A percentile compares a stretch with the other conserved stretches of the same genome.
Conservation (phyloP, 345 rosid species). For the Camelina hispida region DNA sequence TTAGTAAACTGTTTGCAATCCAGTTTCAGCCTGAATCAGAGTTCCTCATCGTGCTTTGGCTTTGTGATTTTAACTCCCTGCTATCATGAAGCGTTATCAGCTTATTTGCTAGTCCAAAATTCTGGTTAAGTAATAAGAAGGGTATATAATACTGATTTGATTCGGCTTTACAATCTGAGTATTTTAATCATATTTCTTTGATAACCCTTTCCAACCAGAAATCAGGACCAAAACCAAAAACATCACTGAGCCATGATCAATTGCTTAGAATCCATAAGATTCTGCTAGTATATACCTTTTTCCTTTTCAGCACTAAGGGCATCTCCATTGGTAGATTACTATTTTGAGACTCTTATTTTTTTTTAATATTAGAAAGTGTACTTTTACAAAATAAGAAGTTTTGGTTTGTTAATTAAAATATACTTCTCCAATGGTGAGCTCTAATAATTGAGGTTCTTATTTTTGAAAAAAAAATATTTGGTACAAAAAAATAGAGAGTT, state of each 20-base stretch:
- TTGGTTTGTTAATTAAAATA: too few species aligned
- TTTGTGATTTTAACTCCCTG: slow-evolving; percentile 60
- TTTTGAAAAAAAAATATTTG: too few species aligned
- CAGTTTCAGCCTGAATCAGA: slow-evolving; percentile 69
- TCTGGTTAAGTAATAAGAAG: slow-evolving; percentile 11
- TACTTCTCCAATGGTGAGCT: too few species aligned
- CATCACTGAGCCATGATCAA: slow-evolving; percentile 30
- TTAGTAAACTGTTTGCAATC: slow-evolving; percentile 10
- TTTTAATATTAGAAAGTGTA: too few species aligned
- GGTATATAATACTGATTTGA: slow-evolving; percentile 52
- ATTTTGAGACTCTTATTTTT: too few species aligned
- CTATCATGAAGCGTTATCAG: slow-evolving; percentile 51
- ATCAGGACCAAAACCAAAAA: slow-evolving; percentile 29
- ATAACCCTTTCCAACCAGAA: slow-evolving; percentile 63
- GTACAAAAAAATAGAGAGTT: too few species aligned
- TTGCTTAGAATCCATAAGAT: not conserved
- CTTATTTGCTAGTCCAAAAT: slow-evolving; percentile 1
- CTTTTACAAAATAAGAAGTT: too few species aligned
- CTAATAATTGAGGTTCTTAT: too few species aligned
- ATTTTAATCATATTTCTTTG: slow-evolving; percentile 54
- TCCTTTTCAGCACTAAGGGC: slow-evolving; percentile 56
- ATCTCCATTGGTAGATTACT: too few species aligned
- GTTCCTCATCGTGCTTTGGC: slow-evolving; percentile 60
- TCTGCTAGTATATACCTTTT: slow-evolving; percentile 59
- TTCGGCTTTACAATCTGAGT: slow-evolving; percentile 62